Conservation (phyloP, 345 rosid genomes). For the Euclidium syriacum region DNA sequence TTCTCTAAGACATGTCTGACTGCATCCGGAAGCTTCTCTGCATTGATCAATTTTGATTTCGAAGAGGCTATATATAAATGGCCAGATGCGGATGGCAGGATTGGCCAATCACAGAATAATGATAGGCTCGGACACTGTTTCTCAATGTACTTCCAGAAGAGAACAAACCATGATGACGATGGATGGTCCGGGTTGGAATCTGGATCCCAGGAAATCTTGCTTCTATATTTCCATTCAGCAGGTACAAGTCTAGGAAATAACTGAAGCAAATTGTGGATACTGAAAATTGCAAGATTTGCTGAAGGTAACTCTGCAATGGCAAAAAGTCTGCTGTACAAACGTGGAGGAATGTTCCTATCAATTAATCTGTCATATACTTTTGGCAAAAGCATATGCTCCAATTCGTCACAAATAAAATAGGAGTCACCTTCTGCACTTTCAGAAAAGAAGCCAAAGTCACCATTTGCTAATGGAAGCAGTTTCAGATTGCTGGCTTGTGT, state of each 20-base stretch:
- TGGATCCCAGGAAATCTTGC: slow-evolving; percentile 68
- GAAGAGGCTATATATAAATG: slow-evolving; percentile 61
- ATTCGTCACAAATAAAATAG: slow-evolving; percentile 68
- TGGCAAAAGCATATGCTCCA: slow-evolving; percentile 66
- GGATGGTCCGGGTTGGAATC: slow-evolving; percentile 56
- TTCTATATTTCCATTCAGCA: slow-evolving; percentile 71
- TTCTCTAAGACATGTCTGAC: slow-evolving; percentile 58
- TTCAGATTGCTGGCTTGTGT: slow-evolving; percentile 50
- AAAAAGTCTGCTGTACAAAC: slow-evolving; percentile 54
- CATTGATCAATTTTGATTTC: slow-evolving; percentile 67
- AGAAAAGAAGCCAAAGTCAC: slow-evolving; percentile 63
- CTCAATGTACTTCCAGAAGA: slow-evolving; percentile 79
- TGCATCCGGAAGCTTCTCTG: slow-evolving; percentile 52
- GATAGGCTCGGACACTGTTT: slow-evolving; percentile 56
- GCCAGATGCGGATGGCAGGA: slow-evolving; percentile 81
- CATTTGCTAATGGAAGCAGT: slow-evolving; percentile 83
- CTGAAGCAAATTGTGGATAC: slow-evolving; percentile 47
- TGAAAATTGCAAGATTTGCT: slow-evolving; percentile 57
- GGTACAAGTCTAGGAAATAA: slow-evolving; percentile 77
- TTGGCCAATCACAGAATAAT: slow-evolving; percentile 84
- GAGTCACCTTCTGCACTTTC: slow-evolving; percentile 48
- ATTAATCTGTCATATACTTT: slow-evolving; percentile 59
- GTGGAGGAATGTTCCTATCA: slow-evolving; percentile 58
- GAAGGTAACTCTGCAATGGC: slow-evolving; percentile 62
- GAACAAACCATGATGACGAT: slow-evolving; percentile 70